Percentiles rank a stretch among this genome's conserved stretches.
Conservation (phyloP, 352 stramenopile genomes). For the Hyaloperonospora arabidopsidis region DNA sequence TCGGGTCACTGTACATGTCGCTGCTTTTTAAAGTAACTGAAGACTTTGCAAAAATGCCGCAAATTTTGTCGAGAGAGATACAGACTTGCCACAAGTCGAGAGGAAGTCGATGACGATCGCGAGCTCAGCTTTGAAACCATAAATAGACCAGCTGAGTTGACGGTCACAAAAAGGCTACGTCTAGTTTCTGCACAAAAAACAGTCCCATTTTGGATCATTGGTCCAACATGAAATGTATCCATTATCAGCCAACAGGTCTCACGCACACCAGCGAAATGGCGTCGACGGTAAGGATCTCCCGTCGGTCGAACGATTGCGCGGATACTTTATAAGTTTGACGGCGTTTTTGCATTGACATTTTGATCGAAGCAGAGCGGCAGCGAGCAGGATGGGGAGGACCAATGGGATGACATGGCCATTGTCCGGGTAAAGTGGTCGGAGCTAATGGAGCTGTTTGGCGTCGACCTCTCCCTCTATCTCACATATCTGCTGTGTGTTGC, state of each 20-base stretch:
- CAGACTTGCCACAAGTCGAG: too few species aligned
- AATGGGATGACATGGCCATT: constrained; percentile 81
- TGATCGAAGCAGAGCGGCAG: constrained; percentile 34
- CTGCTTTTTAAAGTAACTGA: too few species aligned
- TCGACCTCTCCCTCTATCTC: neutral
- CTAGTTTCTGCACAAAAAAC: too few species aligned
- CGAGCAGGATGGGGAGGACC: constrained; percentile 41
- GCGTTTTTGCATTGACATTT: neutral
- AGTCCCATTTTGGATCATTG: neutral
- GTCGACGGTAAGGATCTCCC: neutral
- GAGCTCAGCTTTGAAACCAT: too few species aligned
- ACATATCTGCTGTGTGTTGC: constrained; percentile 8
- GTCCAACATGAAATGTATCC: neutral
- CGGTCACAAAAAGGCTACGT: too few species aligned
- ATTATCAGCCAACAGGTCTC: neutral
- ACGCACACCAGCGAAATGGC: constrained; percentile 1
- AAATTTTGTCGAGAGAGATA: too few species aligned
- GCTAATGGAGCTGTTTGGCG: neutral
- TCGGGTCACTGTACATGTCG: too few species aligned
- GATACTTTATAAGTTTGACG: constrained; percentile 6
- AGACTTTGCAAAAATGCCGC: too few species aligned
- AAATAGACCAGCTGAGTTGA: too few species aligned
- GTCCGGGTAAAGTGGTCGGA: constrained; percentile 38
- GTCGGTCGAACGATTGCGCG: neutral
- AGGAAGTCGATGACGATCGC: too few species aligned